phyloP scores from a whole-genome alignment of 1,284 basidiomycete species.

The Malassezia brasiliensis region DNA sequence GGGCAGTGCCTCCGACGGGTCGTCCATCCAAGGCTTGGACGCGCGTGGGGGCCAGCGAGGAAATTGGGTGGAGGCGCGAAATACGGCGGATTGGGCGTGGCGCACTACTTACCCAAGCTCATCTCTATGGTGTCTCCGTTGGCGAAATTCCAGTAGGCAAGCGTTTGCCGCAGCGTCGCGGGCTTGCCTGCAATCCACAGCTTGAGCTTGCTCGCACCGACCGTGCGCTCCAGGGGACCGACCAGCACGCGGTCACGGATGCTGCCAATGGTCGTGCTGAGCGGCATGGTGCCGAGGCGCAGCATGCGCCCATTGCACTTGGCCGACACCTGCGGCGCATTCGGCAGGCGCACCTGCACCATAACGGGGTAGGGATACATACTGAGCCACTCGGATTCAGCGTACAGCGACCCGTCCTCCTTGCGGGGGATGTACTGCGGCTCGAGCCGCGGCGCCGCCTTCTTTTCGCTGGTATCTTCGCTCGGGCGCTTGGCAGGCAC shows the following conservation, averaged over 20 bases:
- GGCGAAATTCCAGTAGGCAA: conserved; percentile 41
- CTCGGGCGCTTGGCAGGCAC: conserved; percentile 17
- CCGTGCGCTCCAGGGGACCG: conserved; percentile 23
- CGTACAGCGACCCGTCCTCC: conserved; percentile 23
- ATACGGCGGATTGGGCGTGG: no score
- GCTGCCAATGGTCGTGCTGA: conserved; percentile 16
- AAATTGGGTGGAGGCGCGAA: no score
- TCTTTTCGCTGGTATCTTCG: background rate
- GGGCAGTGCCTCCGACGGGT: background rate
- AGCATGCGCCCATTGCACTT: conserved; percentile 30
- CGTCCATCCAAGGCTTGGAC: no score
- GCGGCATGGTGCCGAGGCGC: conserved; percentile 24
- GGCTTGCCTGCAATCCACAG: conserved; percentile 30
- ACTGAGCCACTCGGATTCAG: conserved; percentile 33
- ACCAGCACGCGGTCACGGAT: conserved; percentile 38
- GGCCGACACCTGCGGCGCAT: conserved; percentile 16
- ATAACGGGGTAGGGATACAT: conserved; percentile 29
- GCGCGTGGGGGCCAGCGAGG: no score
- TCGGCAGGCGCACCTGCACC: conserved; percentile 24
- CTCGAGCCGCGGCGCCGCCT: background rate
- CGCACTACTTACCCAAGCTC: conserved; percentile 22
- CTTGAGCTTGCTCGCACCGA: conserved; percentile 40
- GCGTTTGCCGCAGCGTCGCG: conserved; percentile 38
- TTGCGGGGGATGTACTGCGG: conserved; percentile 13
- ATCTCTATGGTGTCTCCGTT: conserved; percentile 33